phyloP scores from a whole-genome alignment of 202 grass and related monocot species.

The Carex sylvatica region DNA sequence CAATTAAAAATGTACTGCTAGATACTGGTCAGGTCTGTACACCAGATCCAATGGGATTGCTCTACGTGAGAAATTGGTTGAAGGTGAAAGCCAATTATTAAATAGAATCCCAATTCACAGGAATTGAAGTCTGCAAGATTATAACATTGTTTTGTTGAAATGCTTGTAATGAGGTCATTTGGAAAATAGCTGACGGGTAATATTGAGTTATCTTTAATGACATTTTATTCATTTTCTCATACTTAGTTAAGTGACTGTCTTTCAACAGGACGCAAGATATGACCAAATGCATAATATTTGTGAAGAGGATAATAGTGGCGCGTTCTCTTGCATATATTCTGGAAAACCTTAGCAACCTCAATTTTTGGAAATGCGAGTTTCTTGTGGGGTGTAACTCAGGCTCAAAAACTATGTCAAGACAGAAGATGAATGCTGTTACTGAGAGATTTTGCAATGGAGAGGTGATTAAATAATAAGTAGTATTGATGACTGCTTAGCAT shows the following conservation, averaged over 20 bases:
- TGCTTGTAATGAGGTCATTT: slow-evolving; percentile 21
- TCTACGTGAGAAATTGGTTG: not conserved
- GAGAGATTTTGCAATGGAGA: slow-evolving; percentile 75
- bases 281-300: slow-evolving; percentile 93
- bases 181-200: slow-evolving; percentile 9
- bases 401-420: slow-evolving; percentile 69
- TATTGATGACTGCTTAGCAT: not conserved
- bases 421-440: slow-evolving; percentile 76
- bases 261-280: slow-evolving; percentile 55
- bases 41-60: not conserved
- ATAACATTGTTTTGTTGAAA: not conserved
- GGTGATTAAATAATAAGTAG: slow-evolving; percentile 43
- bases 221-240: slow-evolving; percentile 33
- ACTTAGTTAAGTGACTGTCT: slow-evolving; percentile 32
- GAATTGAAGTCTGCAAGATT: not conserved
- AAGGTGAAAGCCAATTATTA: not conserved
- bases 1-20: not conserved
- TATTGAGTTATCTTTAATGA: not conserved
- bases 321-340: slow-evolving; percentile 66
- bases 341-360: slow-evolving; percentile 55
- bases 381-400: slow-evolving; percentile 82
- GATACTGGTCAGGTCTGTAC: not conserved
- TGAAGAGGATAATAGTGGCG: slow-evolving; percentile 80
- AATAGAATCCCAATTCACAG: not conserved
- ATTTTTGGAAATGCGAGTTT: slow-evolving; percentile 83